phyloP scores from a whole-genome alignment of 495 filamentous ascomycete species.

The Hypoxylon crocopeplum region DNA sequence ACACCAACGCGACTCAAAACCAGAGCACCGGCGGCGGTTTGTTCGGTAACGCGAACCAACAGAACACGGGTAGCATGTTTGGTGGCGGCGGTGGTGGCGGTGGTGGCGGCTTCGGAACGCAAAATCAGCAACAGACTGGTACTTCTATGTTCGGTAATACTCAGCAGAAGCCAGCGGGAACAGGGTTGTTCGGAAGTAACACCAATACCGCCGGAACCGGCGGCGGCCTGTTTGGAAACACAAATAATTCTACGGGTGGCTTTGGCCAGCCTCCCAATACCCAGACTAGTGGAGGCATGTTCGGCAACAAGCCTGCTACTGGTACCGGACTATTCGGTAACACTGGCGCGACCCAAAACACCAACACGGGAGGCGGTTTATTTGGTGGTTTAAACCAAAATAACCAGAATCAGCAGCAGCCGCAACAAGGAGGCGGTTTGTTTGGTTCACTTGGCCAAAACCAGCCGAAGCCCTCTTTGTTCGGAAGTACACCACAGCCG shows the following conservation, averaged over 20 bases:
- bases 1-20: too few relatives aligned
- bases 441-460: constrained; percentile 52
- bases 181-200: constrained; percentile 50
- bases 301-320: constrained; percentile 62
- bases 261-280: constrained; percentile 39
- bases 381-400: constrained; percentile 57
- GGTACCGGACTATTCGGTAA: constrained; percentile 55
- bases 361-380: constrained; percentile 54
- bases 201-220: constrained; percentile 48
- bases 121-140: constrained; percentile 61
- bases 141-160: constrained; percentile 66
- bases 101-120: constrained; percentile 45
- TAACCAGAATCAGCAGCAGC: constrained; percentile 66
- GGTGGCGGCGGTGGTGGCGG: constrained; percentile 9
- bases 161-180: constrained; percentile 43
- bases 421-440: constrained; percentile 44
- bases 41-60: constrained; percentile 55
- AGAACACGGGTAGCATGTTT: constrained; percentile 43
- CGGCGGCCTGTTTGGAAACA: constrained; percentile 53
- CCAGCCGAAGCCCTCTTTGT: constrained; percentile 51
- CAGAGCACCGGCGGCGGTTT: constrained; percentile 49
- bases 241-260: constrained; percentile 37
- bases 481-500: constrained; percentile 45
- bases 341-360: constrained; percentile 40
- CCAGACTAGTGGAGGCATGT: constrained; percentile 64